Evolutionary conservation across 1,139 yeast species (phyloP).

Genomic region (Oligophagozyma castellii): DNA sequence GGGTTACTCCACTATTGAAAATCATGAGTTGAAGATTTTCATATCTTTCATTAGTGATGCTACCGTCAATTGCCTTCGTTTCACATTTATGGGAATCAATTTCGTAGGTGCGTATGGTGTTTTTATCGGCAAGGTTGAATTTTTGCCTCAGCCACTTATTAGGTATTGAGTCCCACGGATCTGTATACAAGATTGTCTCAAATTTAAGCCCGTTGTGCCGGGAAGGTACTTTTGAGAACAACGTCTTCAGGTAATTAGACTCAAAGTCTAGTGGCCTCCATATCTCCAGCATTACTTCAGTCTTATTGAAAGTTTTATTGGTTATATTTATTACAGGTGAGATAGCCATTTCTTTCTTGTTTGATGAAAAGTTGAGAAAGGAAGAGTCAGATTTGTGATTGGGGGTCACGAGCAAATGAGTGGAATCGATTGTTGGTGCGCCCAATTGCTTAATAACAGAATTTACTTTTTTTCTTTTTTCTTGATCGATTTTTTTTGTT

Average conservation of each 20-base stretch:
- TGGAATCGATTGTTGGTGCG: slow-evolving; percentile 21
- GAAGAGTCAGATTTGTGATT: slow-evolving; percentile 6
- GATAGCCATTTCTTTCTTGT: slow-evolving; percentile 6
- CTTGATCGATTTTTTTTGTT: slow-evolving; percentile 27
- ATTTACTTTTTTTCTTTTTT: slow-evolving; percentile 33
- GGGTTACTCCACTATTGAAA: slow-evolving; percentile 28
- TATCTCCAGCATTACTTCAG: slow-evolving; percentile 14
- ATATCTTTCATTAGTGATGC: slow-evolving; percentile 5
- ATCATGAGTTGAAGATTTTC: slow-evolving; percentile 23
- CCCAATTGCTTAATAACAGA: slow-evolving; percentile 26
- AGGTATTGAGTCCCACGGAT: slow-evolving; percentile 16
- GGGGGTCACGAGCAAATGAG: slow-evolving; percentile 9
- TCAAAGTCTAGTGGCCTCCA: slow-evolving; percentile 19
- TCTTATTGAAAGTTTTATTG: slow-evolving; percentile 10
- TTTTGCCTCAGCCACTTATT: slow-evolving; percentile 19
- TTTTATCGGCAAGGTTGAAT: slow-evolving; percentile 5
- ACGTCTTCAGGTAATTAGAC: slow-evolving; percentile 9
- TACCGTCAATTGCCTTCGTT: slow-evolving; percentile 2
- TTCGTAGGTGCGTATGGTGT: slow-evolving; percentile 1
- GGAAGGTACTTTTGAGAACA: slow-evolving; percentile 7
- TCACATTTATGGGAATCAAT: slow-evolving; percentile 5
- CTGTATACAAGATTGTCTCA: slow-evolving; percentile 14
- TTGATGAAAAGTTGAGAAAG: slow-evolving; percentile 8
- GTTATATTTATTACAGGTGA: slow-evolving; percentile 19
- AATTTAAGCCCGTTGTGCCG: slow-evolving; percentile 6